Base-by-base conservation (phyloP, 805 yeast species). In the Monosporozyma solicola region DNA sequence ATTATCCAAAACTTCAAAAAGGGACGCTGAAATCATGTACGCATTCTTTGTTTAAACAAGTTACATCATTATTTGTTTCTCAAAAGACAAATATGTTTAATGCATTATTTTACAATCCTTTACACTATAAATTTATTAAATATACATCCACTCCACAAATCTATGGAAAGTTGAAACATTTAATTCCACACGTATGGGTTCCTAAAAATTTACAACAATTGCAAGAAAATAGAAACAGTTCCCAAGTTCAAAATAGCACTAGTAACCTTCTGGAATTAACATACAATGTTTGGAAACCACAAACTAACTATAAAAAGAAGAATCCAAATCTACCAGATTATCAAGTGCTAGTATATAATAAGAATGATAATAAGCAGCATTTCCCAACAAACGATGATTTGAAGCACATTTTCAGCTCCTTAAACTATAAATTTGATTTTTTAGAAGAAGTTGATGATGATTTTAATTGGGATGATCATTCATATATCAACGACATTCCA, bases 251-350 rank as follows among this genome's bases (percentile, higher is more conserved):
- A 47, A 11, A 47, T 5, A 3, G 11, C 16, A 32, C 13, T 5
- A 20, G 15, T 16, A 45, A 32, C 13, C 11, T n/a, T 15, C 35
- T 46, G 9, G 4, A 5, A 69, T 85, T 2, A 33, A 72, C 79
- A 0, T 90, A 74, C 60, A 75, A 85, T 60, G 86, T 87, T 2
- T 91, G 97, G 96, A 89, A 87, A 64, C 97, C 98, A 1, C 72
- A 76, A 2, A 76, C 86, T 0, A 68, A 72, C 2, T 91, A 86
- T 71, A 83, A 82, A 54, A 89, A 89, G 59, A 82, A 80, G 35
- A 60, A 63, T 24, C 95, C 95, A 0, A 82, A 84, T 0, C 47
- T 62, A 2, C 95, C 97, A 1, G 91, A 91, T 65, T 91, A 79
- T 64, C 88, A 84, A 59, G 68, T 92, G 1, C 74, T 79, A 2